Evolutionary conservation across 2,329 filamentous ascomycete genomes (phyloP), one percentile per base, ranked within the genome.

Genomic region (Diaporthe amygdali): DNA sequence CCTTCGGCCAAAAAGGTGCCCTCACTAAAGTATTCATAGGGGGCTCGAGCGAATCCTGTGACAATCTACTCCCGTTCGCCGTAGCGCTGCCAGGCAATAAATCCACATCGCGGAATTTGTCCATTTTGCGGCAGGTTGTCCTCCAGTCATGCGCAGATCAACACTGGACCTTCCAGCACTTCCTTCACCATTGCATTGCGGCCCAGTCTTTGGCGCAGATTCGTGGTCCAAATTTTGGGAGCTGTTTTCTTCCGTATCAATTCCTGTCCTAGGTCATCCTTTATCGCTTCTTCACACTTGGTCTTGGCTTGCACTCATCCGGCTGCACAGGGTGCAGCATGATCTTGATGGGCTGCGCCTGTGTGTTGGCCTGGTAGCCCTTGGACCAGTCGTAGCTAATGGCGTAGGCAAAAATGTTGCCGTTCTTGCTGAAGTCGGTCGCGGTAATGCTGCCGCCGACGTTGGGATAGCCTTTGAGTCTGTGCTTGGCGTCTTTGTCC

Each of bases 371-470:
- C 74, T 93, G 90, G 84, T 96, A 98, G 20, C 96, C 96, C 86
- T 99, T 98, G 84, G 93, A 95, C 96, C 96, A 99, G 84, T 99
- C 96, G 81, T 99, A 99, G 80, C 94, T 95, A 59, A 98, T 90
- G 32, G 95, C 94, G 77, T 96, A 96, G 20, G 94, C 94, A 79
- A 96, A 96, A 78, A 96, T 94, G 79, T 83, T 92, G 66, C 96
- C 96, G 71, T 87, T 92, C 77, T 91, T 90, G 84, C 95, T 97
- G 87, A 99, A 99, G n/a, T 91, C 93, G 2, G 95, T 97, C 30
- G 94, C 89, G 9, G 93, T 93, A 84, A 99, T 99, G 77, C 93
- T 94, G 71, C 95, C 95, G 22, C 93, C 93, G 7, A 95, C 93
- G 30, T 89, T 87, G 56, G 94, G 94, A 79, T 95, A 99, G 17